Evolutionary conservation across 345 rosid genomes (phyloP).

Genomic region (Cardamine occulta): DNA sequence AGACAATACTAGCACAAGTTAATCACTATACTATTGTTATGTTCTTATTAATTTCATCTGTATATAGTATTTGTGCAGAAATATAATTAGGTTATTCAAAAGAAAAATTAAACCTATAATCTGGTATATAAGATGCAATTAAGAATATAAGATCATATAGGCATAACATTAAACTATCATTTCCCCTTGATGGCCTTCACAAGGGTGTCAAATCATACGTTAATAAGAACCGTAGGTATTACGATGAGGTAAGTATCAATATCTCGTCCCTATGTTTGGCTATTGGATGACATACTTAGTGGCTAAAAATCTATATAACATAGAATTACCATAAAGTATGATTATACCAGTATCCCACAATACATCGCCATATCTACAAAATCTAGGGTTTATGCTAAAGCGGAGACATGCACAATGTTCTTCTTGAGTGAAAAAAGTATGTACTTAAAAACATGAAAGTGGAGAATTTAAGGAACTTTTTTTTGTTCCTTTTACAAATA

Average conservation of each 20-base stretch:
- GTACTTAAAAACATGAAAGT: background rate
- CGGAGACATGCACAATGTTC: slow-evolving; percentile 16
- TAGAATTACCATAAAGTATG: background rate
- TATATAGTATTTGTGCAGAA: background rate
- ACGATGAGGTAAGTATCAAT: background rate
- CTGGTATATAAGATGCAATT: background rate
- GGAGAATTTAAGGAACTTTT: background rate
- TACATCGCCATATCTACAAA: slow-evolving; percentile 3
- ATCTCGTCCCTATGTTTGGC: background rate
- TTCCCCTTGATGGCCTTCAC: background rate
- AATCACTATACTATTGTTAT: background rate
- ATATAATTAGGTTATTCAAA: slow-evolving; percentile 1
- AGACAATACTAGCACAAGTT: background rate
- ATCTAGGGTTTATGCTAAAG: slow-evolving; percentile 37
- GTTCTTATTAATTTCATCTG: background rate
- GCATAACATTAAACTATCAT: background rate
- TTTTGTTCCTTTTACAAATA: background rate
- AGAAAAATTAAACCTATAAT: background rate
- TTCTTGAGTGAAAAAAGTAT: background rate
- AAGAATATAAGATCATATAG: background rate
- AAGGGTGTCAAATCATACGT: background rate
- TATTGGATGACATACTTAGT: background rate
- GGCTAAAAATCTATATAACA: background rate
- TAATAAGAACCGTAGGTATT: background rate
- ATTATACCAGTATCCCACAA: background rate